Base-by-base conservation (phyloP, 176 grass and related monocot genomes). In the Oryza meyeriana region DNA sequence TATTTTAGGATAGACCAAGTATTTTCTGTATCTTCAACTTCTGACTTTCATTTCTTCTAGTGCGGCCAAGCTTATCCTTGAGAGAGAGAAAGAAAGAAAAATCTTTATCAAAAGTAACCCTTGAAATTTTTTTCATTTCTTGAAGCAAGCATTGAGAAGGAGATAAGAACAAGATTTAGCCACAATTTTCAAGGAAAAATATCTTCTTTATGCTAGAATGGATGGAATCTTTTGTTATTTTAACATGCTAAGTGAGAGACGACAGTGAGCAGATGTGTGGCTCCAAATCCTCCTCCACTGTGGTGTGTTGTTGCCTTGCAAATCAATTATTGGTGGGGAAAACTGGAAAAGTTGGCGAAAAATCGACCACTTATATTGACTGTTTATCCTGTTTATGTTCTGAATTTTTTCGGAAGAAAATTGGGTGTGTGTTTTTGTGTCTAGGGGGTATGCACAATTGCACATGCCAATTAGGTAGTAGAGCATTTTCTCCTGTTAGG, bases 301-400 rank as follows among this genome's bases (percentile, higher is more conserved):
- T 65, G 61, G 33, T 25, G 32, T 30, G 18, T 22, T 36, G 40
- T 67, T 62, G 66, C 84, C 61, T 35, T 76, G 71, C 26, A 45
- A 52, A 68, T 42, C 79, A 90, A 90, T 90, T 79, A 90, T 90
- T 90, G 84, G 79, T 78, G 52, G n/a, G 70, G 9, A 61, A 22
- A 31, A 11, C 61, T 33, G 47, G 20, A 26, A 69, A 67, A 63
- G 79, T 30, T 74, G 79, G 45, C 52, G 66, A 8, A 25, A 86
- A 74, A 79, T 18, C 30, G 79, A 65, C 79, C 59, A 62, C 62
- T 40, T 78, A 30, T 74, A 69, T 52, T 83, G 79, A 83, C 84
- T 50, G 47, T 67, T 79, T 50, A 28, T 31, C 57, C 38, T 73
- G 10, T 74, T 78, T 73, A 26, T 20, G 34, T 4, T 3, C 10